Percentiles rank a stretch among this genome's conserved stretches.
Conservation (phyloP, 2,329 filamentous ascomycete species). For the Clonostachys byssicola region DNA sequence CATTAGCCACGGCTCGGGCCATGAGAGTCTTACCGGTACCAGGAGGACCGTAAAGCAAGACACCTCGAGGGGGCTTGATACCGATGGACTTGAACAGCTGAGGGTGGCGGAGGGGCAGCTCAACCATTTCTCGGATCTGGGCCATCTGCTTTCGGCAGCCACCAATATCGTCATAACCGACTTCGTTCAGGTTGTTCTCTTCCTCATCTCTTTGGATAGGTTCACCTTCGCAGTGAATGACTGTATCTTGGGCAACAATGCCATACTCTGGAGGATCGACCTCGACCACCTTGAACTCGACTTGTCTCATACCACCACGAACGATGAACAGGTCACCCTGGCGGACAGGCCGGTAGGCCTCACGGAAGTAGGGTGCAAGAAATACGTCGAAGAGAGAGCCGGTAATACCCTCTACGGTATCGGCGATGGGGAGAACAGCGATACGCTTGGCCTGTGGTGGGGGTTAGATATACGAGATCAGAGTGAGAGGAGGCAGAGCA, state of each 20-base stretch:
- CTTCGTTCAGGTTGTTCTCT: slow-evolving; percentile 98
- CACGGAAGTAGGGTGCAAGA: slow-evolving; percentile 98
- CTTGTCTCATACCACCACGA: slow-evolving; percentile 96
- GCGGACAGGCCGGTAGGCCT: slow-evolving; percentile 94
- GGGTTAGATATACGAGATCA: slow-evolving; percentile 10
- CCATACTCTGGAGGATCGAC: slow-evolving; percentile 98
- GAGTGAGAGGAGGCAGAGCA: background rate
- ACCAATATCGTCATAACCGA: slow-evolving; percentile 98
- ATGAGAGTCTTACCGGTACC: slow-evolving; percentile 99
- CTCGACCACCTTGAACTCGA: slow-evolving; percentile 99
- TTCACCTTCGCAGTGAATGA: slow-evolving; percentile 96
- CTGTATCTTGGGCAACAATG: slow-evolving; percentile 96
- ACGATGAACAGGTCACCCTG: slow-evolving; percentile 98
- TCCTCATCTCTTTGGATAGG: slow-evolving; percentile 95
- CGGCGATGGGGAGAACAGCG: slow-evolving; percentile 94
- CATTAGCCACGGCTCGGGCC: slow-evolving; percentile 97
- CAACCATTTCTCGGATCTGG: slow-evolving; percentile 97
- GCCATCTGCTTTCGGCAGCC: slow-evolving; percentile 99
- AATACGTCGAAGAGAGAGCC: slow-evolving; percentile 98
- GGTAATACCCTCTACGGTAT: slow-evolving; percentile 96
- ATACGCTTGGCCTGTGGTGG: slow-evolving; percentile 85
- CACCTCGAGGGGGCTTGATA: slow-evolving; percentile 98
- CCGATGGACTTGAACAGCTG: slow-evolving; percentile 99
- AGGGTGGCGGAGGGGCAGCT: slow-evolving; percentile 92
- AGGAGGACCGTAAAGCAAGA: slow-evolving; percentile 91